Evolutionary conservation across 2,329 filamentous ascomycete species (phyloP).

Genomic region (Pleurostoma richardsiae): DNA sequence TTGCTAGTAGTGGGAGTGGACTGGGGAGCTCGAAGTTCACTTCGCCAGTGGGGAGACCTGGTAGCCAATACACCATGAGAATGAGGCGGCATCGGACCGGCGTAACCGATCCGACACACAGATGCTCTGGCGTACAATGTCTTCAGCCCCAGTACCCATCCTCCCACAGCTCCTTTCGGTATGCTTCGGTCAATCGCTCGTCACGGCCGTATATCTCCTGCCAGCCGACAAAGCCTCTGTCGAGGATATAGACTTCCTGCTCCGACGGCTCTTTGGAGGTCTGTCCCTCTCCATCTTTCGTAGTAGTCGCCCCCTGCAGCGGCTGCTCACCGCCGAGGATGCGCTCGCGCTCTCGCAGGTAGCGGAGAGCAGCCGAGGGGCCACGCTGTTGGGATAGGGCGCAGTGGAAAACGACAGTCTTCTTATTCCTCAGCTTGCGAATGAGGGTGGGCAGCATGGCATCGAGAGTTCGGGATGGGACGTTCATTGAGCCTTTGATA

Average conservation of each 20-base stretch:
- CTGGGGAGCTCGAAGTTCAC: too few relatives aligned
- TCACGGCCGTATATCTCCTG: constrained; percentile 80
- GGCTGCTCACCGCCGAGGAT: constrained; percentile 20
- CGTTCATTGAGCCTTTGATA: constrained; percentile 71
- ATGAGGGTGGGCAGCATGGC: constrained; percentile 77
- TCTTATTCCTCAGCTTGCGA: constrained; percentile 68
- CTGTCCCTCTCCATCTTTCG: constrained; percentile 16
- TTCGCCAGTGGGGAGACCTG: too few relatives aligned
- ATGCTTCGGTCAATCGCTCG: constrained; percentile 75
- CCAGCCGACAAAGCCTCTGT: constrained; percentile 84
- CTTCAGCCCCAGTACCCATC: constrained; percentile 33
- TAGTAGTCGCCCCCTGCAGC: constrained; percentile 18
- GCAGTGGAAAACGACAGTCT: constrained; percentile 91
- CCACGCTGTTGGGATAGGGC: constrained; percentile 87
- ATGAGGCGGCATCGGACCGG: too few relatives aligned
- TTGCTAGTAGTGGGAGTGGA: too few relatives aligned
- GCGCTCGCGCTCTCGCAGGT: constrained; percentile 65
- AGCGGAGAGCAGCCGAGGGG: constrained; percentile 75
- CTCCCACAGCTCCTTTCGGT: constrained; percentile 79
- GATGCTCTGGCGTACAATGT: too few relatives aligned
- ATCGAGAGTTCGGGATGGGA: constrained; percentile 70
- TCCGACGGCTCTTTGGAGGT: constrained; percentile 14
- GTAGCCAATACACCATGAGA: too few relatives aligned
- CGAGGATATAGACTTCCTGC: constrained; percentile 77
- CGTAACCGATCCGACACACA: too few relatives aligned